Base-by-base conservation (phyloP, 2,329 filamentous ascomycete genomes). In the Colletotrichum australisinense region DNA sequence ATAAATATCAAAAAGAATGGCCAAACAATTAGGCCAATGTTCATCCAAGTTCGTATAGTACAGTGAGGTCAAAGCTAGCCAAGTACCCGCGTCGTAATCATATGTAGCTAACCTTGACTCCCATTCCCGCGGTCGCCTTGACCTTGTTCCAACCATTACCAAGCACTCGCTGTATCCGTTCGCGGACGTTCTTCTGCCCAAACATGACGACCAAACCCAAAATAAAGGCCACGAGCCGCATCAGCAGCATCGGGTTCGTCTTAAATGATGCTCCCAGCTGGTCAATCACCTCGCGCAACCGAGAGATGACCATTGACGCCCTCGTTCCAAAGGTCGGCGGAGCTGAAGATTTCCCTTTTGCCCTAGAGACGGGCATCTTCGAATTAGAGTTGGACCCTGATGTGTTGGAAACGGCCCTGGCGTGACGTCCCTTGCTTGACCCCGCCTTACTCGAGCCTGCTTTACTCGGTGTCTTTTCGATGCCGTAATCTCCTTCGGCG, bases 31-130 rank as follows among this genome's bases (percentile, higher is more conserved):
- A 69, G 56, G 67, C 68, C 68, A 49, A 57, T 58, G 26, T 58
- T 72, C 63, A 55, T 55, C 68, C 68, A 66, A 22, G 42, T 74
- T 63, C 68, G 60, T 76, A 76, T 78, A 66, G 49, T 78, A 77
- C 72, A 76, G 68, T 60, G 60, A 74, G 69, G 53, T 26, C 67
- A 76, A 76, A 73, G 71, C 71, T 66, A 70, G 56, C 67, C 65
- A 30, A 30, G 63, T 63, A 68, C 57, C 55, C 57, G 60, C 57
- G 60, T 63, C 52, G 55, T 49, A 49, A 75, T 87, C 84, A 98
- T 73, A 99, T 97, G 84, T 98, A 98, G 81, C 94, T 97, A 79
- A 98, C 95, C 86, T 98, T 98, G 75, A 97, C 94, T 2, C 96
- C 97, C 96, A 98, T 98, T 1, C 95, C 95, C 5, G 96, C 92